Conservation (phyloP, 805 yeast species). For the Metschnikowia henanensis region DNA sequence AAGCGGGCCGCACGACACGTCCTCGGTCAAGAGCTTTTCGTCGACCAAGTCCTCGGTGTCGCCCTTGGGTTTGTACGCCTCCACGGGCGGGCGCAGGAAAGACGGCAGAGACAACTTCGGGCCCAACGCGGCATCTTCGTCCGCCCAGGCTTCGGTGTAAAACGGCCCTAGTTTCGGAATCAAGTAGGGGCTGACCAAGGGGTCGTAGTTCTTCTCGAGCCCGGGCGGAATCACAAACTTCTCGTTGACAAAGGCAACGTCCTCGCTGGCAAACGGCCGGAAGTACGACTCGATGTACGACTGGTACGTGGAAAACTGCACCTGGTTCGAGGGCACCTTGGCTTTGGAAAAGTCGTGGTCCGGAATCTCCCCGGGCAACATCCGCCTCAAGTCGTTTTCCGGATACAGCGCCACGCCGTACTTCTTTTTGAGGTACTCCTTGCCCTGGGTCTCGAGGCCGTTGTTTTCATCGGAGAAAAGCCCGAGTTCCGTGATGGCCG, state of each 20-base stretch:
- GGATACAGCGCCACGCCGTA: constrained; percentile 94
- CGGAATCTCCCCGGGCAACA: constrained; percentile 88
- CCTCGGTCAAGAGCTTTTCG: constrained; percentile 65
- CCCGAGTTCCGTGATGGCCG: constrained; percentile 61
- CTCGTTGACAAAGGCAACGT: constrained; percentile 67
- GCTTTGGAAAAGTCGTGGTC: constrained; percentile 80
- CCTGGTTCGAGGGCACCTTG: constrained; percentile 76
- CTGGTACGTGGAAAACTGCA: constrained; percentile 86
- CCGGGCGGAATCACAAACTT: constrained; percentile 58
- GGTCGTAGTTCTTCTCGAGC: constrained; percentile 55
- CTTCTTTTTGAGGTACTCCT: constrained; percentile 69
- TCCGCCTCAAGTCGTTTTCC: constrained; percentile 64
- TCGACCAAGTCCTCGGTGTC: constrained; percentile 58
- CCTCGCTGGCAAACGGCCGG: constrained; percentile 77
- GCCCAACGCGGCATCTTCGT: constrained; percentile 61
- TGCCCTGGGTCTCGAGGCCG: constrained; percentile 65
- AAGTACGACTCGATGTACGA: constrained; percentile 84
- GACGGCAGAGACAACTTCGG: constrained; percentile 49
- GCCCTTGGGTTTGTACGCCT: constrained; percentile 56
- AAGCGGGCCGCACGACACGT: constrained; percentile 87
- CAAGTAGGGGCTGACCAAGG: constrained; percentile 65
- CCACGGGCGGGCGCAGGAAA: constrained; percentile 40
- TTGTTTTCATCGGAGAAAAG: constrained; percentile 60
- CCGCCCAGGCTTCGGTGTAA: constrained; percentile 84
- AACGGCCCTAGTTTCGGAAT: constrained; percentile 85